Evolutionary conservation across 495 filamentous ascomycete species (phyloP), one percentile per base, ranked within the genome.

Genomic region (Penicillium roqueforti): DNA sequence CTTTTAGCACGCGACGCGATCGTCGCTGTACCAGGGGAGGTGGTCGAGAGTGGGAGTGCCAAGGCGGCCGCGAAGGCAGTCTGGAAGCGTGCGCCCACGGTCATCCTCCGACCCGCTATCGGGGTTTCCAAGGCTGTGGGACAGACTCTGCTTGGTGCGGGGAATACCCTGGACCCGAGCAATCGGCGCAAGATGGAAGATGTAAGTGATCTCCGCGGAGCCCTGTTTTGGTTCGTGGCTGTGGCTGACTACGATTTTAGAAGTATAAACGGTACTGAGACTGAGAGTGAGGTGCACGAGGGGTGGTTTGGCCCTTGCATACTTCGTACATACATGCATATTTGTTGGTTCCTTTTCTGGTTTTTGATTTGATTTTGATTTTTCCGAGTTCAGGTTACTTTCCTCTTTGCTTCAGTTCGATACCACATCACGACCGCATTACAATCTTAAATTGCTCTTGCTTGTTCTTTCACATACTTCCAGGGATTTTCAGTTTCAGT

Each of bases 21-120:
- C 55, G 87, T 97, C 61, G 92, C 91, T n/a, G 88, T 97, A 32
- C 91, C 92, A 1, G 87, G 85, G 1, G 95, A 97, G 70, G 80
- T 95, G 0, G 83, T 93, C 72, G 92, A 97, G 65, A 89, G 88
- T 59, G 81, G 82, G 34, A 91, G 81, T 61, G 91, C 92, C 11
- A 84, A 85, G 53, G 92, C 90, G 13, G 91, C 87, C 3, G 88
- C 88, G 31, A 83, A 76, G 58, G 95, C 87, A 1, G 86, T 99
- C 42, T 80, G 84, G 56, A 87, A 80, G 69, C 81, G 85, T 55
- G 91, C 91, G 25, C 95, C 95, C 34, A 96, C 91, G 0, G 87
- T 97, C 9, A 88, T 97, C 32, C 80, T 99, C 39, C 75, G 92
- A 52, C 95, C 95, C 23, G 88, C 88, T 2, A 90, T 97, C 62